Evolutionary conservation across 768 basidiomycete genomes (phyloP), one percentile per base, ranked within the genome.

Genomic region (Leccinum disarticulatum): DNA sequence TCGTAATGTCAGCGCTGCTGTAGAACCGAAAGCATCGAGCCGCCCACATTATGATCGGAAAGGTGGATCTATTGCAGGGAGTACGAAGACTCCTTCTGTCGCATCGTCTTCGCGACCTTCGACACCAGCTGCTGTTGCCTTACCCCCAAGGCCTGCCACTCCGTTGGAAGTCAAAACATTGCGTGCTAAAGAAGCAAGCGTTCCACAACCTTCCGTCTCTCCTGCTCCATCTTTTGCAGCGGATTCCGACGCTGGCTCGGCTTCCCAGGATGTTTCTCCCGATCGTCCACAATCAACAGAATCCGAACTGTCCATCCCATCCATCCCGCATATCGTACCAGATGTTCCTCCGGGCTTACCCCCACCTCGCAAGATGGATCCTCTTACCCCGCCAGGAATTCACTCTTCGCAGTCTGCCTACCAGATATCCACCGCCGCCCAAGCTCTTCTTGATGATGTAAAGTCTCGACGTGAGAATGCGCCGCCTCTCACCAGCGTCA

Each of bases 401-500:
- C 83, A 65, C 52, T 82, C 58, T 67, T 81, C 62, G 74, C 87
- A 64, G 27, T 66, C 72, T 28, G 83, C 83, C 5, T 95, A 95
- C 72, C 92, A 94, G 67, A 91, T 94, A 80, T 94, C 93, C 0
- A 89, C 80, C 15, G 89, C 92, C 41, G 92, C 91, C 3, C 88
- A 88, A 62, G 91, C 90, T 1, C 79, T 95, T 50, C 78, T 95
- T 50, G 91, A 94, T 58, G 93, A 95, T 64, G 83, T 95, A 41
- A 88, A 85, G 68, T 84, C 84, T 22, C 79, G 92, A 35, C 82
- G 92, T 49, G 89, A 92, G 65, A 79, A 83, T 8, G 76, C 77
- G 2, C 70, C 79, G 22, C 67, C 79, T 14, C 61, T 73, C 11
- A 67, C 78, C 8, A 71, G 76, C 43, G 73, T 75, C 50, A 91